Evolutionary conservation across 2,329 filamentous ascomycete species (phyloP), one percentile per base, ranked within the genome.

Genomic region (Penicillium brevicompactum): DNA sequence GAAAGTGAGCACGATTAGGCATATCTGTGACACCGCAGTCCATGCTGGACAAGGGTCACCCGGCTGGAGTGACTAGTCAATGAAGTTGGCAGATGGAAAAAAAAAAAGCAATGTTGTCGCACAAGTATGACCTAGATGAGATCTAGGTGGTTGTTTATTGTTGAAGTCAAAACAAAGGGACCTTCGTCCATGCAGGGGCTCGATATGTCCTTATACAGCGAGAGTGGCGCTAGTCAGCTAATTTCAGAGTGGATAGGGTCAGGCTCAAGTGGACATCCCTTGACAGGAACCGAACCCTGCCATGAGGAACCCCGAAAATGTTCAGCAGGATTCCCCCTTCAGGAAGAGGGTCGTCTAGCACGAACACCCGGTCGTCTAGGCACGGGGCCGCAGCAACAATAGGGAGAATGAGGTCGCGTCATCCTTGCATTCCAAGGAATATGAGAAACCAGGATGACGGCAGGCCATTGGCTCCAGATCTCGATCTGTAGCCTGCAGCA

Each of bases 341-440:
- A 62, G 56, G 61, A 48, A 57, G 59, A 65, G 62, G 51, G 37
- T 59, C 61, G 55, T 64, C 60, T 63, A 59, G 66, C 59, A 66
- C 59, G 53, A 62, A 62, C 55, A 48, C 56, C 54, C 59, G 46
- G 49, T 59, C 50, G 49, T 50, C 43, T n/a, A 58, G 62, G 59
- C 63, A 66, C 63, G 63, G 63, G 62, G 59, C 57, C 62, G 57
- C 31, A 46, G 51, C 49, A 59, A 64, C 63, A 62, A 61, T 61
- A 62, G 49, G 49, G 53, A 59, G 63, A 65, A 64, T 66, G 62
- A 62, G 54, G 56, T 63, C 59, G 57, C 53, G 58, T 56, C 48
- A 56, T 74, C 72, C 72, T 74, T 75, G 71, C 72, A 75, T 75
- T 67, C 70, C 70, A 62, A 65, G 64, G 56, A 59, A 66, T 64